Base-by-base conservation (phyloP, 2,329 filamentous ascomycete species). In the Fusarium avenaceum region DNA sequence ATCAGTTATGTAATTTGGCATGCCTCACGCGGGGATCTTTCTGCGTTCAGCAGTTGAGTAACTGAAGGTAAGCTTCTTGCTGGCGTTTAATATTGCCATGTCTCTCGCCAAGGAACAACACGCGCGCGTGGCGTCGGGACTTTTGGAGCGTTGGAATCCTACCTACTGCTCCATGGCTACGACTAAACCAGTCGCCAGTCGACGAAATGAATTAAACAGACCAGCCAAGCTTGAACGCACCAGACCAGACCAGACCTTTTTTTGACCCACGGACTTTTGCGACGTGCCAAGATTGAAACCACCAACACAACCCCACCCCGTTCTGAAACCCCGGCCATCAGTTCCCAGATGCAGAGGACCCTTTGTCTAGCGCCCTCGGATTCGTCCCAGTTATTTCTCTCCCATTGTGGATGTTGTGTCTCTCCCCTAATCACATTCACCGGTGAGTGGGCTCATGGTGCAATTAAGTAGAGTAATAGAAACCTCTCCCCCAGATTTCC, bases 311-410 rank as follows among this genome's bases (percentile, higher is more conserved):
- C 19, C 20, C 28, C 14, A 30, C 57, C 65, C 65, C 39, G 53
- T 19, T 47, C 15, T 47, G 46, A 58, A 51, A 33, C 65, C 51
- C 65, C 39, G 35, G 44, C 26, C 60, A 49, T 40, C 48, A 57
- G 32, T 58, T 46, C 55, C 55, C 50, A 51, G 60, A 30, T 49
- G 28, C 40, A 45, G 47, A 69, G 62, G 66, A 49, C 65, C 66
- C 66, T 69, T 69, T 69, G 66, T 65, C 50, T 69, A 69, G 66
- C 52, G 66, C 51, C 51, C 28, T 53, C 64, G 39, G 45, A 1
- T 38, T 30, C 19, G 46, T 43, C 35, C 35, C 35, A 38, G 17
- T 20, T 32, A 7, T 50, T 30, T 14, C 10, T 8, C 19, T 33
- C 15, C 35, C 53, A 38, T 44, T 50, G 24, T 43, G 35, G 28